Evolutionary conservation across 768 basidiomycete species (phyloP), one percentile per base, ranked within the genome.

Genomic region (Pleurotus tuber-regium): DNA sequence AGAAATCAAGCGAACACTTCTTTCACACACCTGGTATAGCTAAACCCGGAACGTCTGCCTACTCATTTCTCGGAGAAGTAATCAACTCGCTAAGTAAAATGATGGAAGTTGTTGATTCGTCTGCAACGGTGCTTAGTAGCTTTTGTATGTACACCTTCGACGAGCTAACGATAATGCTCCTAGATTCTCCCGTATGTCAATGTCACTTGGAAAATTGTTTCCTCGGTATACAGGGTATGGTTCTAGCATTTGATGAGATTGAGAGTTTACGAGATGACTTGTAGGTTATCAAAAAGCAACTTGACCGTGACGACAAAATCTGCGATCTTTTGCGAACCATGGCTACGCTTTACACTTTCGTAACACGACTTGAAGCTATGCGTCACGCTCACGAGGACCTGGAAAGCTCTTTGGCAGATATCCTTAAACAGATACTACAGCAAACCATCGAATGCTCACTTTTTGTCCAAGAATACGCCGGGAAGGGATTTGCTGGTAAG

Each of bases 391-490:
- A 70, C 39, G 56, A 61, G 21, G 11, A 30, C 2, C 60, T 70
- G 2, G 63, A 71, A 40, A 26, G 23, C 16, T 25, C 43, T 25
- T 1, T 43, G 11, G 23, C 28, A 9, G 53, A 56, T 21, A 60
- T 57, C 14, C 60, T 72, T 40, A 51, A 53, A 4, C 50, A 52
- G 1, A 54, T 71, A 18, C 43, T 66, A 1, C 57, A 60, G 4
- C 70, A 70, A 38, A 71, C 69, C 0, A 59, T 68, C 5, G 70
- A 72, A 57, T 71, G 70, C 24, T 61, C 54, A 16, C 58, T 72
- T 50, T 71, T 71, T 49, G 55, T 71, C 46, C 69, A 59, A 7
- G 70, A 71, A 46, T 70, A 65, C 39, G 60, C 57, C 43, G 67
- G 68, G 0, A 54, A 63, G 43, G 67, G 70, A 6, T 71, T 71